A percentile compares a stretch with the other conserved stretches of the same genome.
These are phyloP conservation scores for Pseudomassariella vexata DNA, from an alignment of 2,329 filamentous ascomycete species.

Conservation along the genomic window DNA sequence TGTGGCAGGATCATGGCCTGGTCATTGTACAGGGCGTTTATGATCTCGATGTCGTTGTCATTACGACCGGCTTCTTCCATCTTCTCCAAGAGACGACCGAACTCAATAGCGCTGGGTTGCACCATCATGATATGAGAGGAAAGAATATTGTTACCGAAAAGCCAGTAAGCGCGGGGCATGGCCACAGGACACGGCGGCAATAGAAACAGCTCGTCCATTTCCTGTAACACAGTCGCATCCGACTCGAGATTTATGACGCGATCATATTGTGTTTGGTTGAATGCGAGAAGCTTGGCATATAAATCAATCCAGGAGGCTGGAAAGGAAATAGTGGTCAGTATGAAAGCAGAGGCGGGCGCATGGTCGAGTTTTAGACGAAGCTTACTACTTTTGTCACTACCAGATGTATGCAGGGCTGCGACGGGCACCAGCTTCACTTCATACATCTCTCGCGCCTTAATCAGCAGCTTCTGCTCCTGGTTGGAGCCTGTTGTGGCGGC, in stretches of 20 bases:
- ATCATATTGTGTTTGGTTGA: slow-evolving; percentile 58
- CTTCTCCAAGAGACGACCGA: slow-evolving; percentile 29
- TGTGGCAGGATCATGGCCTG: slow-evolving; percentile 59
- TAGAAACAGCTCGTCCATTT: slow-evolving; percentile 67
- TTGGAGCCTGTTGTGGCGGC: slow-evolving; percentile 19
- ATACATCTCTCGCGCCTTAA: slow-evolving; percentile 38
- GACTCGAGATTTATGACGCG: slow-evolving; percentile 50
- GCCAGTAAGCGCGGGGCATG: slow-evolving; percentile 70
- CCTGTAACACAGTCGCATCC: slow-evolving; percentile 55
- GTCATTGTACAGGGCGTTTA: slow-evolving; percentile 56
- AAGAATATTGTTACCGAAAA: slow-evolving; percentile 45
- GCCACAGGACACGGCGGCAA: slow-evolving; percentile 55
- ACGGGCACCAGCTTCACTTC: slow-evolving; percentile 37
- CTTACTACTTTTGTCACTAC: slow-evolving; percentile 21
- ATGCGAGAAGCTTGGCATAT: slow-evolving; percentile 64
- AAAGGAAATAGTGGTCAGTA: neutral
- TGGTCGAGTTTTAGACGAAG: slow-evolving; percentile 1
- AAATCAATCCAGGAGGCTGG: slow-evolving; percentile 54
- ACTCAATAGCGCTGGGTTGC: slow-evolving; percentile 49
- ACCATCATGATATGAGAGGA: slow-evolving; percentile 59
- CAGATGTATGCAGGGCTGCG: slow-evolving; percentile 28
- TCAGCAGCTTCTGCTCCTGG: slow-evolving; percentile 27
- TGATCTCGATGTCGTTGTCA: slow-evolving; percentile 62
- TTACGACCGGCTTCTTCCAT: slow-evolving; percentile 21
- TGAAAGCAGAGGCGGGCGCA: neutral